Conservation (phyloP, 768 basidiomycete genomes). For the Kwoniella sp. region DNA sequence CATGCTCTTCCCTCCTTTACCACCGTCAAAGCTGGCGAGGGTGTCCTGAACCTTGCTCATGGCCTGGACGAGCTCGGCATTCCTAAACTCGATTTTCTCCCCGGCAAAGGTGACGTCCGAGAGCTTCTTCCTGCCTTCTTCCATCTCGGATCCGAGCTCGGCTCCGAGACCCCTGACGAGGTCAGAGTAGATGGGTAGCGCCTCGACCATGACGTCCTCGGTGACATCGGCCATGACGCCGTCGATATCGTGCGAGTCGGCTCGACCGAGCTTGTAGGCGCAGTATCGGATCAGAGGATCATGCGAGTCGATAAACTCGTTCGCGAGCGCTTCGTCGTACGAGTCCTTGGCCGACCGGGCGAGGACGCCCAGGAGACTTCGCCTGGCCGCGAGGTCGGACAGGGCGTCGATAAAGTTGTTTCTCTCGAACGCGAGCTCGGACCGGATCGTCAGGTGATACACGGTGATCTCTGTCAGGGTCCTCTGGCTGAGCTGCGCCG, state of each 20-base stretch:
- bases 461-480: constrained; percentile 66
- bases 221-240: constrained; percentile 46
- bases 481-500: constrained; percentile 58
- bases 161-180: constrained; percentile 54
- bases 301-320: constrained; percentile 76
- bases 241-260: constrained; percentile 61
- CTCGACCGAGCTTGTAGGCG: constrained; percentile 77
- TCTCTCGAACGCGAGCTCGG: constrained; percentile 73
- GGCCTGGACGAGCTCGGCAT: constrained; percentile 84
- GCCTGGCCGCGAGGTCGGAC: constrained; percentile 71
- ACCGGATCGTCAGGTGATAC: constrained; percentile 75
- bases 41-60: constrained; percentile 77
- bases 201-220: constrained; percentile 51
- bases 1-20: constrained; percentile 54
- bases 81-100: constrained; percentile 74
- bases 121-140: constrained; percentile 59
- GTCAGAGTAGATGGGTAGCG: constrained; percentile 66
- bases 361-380: constrained; percentile 56
- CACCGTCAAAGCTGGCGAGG: constrained; percentile 56
- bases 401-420: constrained; percentile 68
- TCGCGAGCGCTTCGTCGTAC: constrained; percentile 78
- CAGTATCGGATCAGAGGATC: constrained; percentile 88
- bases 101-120: constrained; percentile 71
- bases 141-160: constrained; percentile 56
- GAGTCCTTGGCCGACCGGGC: constrained; percentile 57